Base-by-base conservation (phyloP, 2,329 filamentous ascomycete species). In the Geosmithia flava region DNA sequence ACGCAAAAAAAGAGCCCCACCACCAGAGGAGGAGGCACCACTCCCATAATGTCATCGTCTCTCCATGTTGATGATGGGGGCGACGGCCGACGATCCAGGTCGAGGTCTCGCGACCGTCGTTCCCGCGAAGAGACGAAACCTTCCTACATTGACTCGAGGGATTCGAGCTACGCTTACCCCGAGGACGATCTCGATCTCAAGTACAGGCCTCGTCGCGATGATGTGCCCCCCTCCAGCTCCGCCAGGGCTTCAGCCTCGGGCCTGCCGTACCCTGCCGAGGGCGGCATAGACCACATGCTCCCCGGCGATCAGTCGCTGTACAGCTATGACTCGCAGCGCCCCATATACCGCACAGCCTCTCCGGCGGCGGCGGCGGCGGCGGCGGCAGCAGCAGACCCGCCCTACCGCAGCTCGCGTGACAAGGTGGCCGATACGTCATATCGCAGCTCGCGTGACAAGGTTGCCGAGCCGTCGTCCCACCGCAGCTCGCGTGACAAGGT, bases 11-110 rank as follows among this genome's bases (percentile, higher is more conserved):
- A n/a, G n/a, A n/a, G n/a, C 33, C 10, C 33, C 15, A 37, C 33
- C 33, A 37, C 33, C 11, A 7, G 6, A 37, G 13, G 29, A 30
- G 33, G 8, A 27, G 4, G 23, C 23, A 8, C 23, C 23, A 27
- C 23, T 5, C 23, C 33, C n/a, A 8, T 11, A 45, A 79, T 78
- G 75, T n/a, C n/a, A n/a, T n/a, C n/a, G n/a, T 77, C 76, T 54
- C 65, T 77, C 43, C 64, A 67, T 48, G 68, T 75, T 47, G 70
- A 72, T 50, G 68, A 70, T 49, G 59, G 59, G 50, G 11, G 33
- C 33, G 60, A 62, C 45, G 66, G 67, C 44, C 68, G 69, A 48
- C 72, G 72, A 47, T 72, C 73, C 47, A 66, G 68, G 47, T 78
- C 75, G 63, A 44, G 65, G 59, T 57, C 69, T 63, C 59, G 62